phyloP scores from a whole-genome alignment of 345 rosid species.

The Salix arbutifolia region DNA sequence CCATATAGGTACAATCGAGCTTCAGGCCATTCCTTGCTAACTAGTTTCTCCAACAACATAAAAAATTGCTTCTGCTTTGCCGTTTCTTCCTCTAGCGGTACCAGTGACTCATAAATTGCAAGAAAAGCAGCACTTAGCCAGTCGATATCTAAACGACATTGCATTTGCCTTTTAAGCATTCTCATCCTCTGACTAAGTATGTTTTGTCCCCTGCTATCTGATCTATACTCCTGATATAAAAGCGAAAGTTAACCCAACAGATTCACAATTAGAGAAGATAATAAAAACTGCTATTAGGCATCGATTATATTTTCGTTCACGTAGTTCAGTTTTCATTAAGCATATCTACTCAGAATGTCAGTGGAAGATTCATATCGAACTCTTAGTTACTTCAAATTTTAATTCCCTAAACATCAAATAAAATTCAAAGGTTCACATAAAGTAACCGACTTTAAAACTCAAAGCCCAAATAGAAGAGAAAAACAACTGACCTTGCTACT shows the following conservation, averaged over 20 bases:
- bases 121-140: constrained; percentile 52
- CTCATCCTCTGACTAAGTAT: constrained; percentile 71
- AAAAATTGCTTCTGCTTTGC: constrained; percentile 76
- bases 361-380: not conserved
- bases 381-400: not conserved
- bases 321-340: not conserved
- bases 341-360: not conserved
- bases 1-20: constrained; percentile 84
- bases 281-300: not conserved
- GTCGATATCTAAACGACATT: constrained; percentile 63
- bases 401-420: not conserved
- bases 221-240: constrained; percentile 67
- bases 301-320: not conserved
- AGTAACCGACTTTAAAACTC: constrained; percentile 3
- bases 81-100: constrained; percentile 78
- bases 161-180: constrained; percentile 41
- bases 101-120: constrained; percentile 62
- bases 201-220: constrained; percentile 66
- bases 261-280: not conserved
- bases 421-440: not conserved
- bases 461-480: not conserved
- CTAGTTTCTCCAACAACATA: constrained; percentile 60
- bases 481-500: constrained; percentile 19
- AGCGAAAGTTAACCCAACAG: constrained; percentile 4
- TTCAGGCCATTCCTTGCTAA: constrained; percentile 81